Evolutionary conservation across 176 grass and related monocot species (phyloP).

Genomic region (Calamus simplicifolius): DNA sequence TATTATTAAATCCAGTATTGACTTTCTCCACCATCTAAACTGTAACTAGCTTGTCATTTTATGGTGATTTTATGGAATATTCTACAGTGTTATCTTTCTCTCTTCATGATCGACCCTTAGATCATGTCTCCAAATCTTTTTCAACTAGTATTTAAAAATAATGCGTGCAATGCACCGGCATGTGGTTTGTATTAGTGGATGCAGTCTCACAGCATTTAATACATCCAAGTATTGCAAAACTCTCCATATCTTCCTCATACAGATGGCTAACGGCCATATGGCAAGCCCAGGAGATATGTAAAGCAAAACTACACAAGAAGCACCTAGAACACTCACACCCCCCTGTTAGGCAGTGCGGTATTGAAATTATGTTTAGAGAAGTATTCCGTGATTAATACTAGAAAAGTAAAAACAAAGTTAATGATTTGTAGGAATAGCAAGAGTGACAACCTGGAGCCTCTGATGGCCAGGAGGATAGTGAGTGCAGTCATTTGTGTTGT

Average conservation of each 20-base stretch:
- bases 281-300: slow-evolving; percentile 88
- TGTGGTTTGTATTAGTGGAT: too few relatives aligned
- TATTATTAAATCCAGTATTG: too few relatives aligned
- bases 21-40: too few relatives aligned
- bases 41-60: too few relatives aligned
- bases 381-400: not conserved
- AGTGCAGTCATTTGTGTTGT: slow-evolving; percentile 86
- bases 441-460: slow-evolving; percentile 59
- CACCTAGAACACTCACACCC: slow-evolving; percentile 32
- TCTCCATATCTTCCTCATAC: slow-evolving; percentile 90
- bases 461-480: slow-evolving; percentile 70
- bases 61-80: too few relatives aligned
- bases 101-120: too few relatives aligned
- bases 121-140: too few relatives aligned
- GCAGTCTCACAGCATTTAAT: not conserved
- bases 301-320: slow-evolving; percentile 58
- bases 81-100: too few relatives aligned
- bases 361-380: not conserved
- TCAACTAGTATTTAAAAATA: too few relatives aligned
- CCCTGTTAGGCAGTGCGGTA: slow-evolving; percentile 43
- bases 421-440: not conserved
- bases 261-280: slow-evolving; percentile 84
- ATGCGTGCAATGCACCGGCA: too few relatives aligned
- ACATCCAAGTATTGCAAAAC: slow-evolving; percentile 28
- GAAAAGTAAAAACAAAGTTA: not conserved